These are phyloP conservation scores for Fonsecaea multimorphosa DNA, from an alignment of 2,329 filamentous ascomycete genomes.

Conservation along the genomic window DNA sequence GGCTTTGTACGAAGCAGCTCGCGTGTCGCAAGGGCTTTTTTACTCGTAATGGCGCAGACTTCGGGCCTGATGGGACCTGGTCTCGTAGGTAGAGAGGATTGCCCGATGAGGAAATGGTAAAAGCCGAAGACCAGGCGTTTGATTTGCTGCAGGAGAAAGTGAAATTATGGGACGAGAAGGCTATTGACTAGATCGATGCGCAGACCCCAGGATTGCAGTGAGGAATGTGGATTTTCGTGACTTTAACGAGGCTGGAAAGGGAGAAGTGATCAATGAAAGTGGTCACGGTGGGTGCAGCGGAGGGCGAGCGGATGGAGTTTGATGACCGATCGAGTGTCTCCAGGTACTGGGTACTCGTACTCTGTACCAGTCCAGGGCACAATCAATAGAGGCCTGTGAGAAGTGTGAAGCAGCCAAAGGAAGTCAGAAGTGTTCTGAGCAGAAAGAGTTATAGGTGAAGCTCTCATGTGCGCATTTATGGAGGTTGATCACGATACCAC, in stretches of 20 bases:
- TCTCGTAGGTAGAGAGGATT: background rate
- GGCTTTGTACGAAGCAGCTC: constrained; percentile 10
- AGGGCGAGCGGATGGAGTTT: background rate
- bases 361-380: background rate
- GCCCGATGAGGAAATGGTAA: constrained; percentile 2
- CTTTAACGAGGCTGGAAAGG: constrained; percentile 8
- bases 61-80: constrained; percentile 5
- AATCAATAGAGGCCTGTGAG: background rate
- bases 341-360: background rate
- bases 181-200: background rate
- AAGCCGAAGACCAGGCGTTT: constrained; percentile 5
- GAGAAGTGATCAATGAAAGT: constrained; percentile 3
- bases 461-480: background rate
- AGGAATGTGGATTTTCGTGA: constrained; percentile 2
- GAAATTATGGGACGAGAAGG: constrained; percentile 5
- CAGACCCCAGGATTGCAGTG: constrained; percentile 2
- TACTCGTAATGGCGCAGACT: background rate
- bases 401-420: background rate
- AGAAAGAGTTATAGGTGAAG: background rate
- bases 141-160: background rate
- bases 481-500: constrained; percentile 1
- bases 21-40: constrained; percentile 4
- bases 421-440: background rate
- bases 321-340: background rate
- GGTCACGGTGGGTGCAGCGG: background rate